Evolutionary conservation across 2,329 filamentous ascomycete species (phyloP).

Genomic region (Aureobasidium sp.): DNA sequence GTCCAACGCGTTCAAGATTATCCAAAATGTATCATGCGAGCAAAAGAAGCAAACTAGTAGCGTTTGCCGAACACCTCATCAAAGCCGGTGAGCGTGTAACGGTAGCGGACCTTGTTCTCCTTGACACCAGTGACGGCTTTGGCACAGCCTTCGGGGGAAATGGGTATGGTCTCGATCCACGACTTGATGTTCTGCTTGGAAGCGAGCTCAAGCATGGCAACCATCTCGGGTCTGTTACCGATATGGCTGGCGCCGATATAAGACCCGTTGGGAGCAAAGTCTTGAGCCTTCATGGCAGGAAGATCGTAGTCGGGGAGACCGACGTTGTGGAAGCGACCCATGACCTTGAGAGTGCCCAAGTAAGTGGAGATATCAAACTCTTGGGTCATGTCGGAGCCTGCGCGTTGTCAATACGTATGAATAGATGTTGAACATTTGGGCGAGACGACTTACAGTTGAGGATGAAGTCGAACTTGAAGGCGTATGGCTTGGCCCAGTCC

Average conservation of each 20-base stretch:
- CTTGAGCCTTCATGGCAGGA: slow-evolving; percentile 59
- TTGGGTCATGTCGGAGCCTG: slow-evolving; percentile 50
- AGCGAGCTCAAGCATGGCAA: slow-evolving; percentile 35
- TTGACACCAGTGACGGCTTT: slow-evolving; percentile 58
- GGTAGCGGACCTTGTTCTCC: slow-evolving; percentile 58
- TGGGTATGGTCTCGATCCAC: slow-evolving; percentile 54
- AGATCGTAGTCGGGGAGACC: slow-evolving; percentile 66
- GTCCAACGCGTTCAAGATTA: neutral
- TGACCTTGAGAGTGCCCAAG: slow-evolving; percentile 65
- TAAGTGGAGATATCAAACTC: slow-evolving; percentile 60
- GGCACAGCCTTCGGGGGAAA: slow-evolving; percentile 57
- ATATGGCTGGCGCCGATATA: slow-evolving; percentile 37
- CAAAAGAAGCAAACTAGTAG: neutral
- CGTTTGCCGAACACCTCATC: slow-evolving; percentile 52
- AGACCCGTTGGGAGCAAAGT: slow-evolving; percentile 60
- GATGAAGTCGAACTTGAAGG: slow-evolving; percentile 46
- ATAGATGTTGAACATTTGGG: neutral
- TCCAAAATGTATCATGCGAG: neutral
- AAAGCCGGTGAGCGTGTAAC: slow-evolving; percentile 57
- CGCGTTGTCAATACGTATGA: neutral
- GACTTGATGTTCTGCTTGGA: slow-evolving; percentile 35
- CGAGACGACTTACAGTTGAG: slow-evolving; percentile 44
- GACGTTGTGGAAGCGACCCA: slow-evolving; percentile 66
- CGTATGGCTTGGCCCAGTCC: slow-evolving; percentile 48
- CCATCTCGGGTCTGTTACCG: slow-evolving; percentile 34